phyloP scores from a whole-genome alignment of 148 eudicot genomes.

The Nepenthes gracilis region DNA sequence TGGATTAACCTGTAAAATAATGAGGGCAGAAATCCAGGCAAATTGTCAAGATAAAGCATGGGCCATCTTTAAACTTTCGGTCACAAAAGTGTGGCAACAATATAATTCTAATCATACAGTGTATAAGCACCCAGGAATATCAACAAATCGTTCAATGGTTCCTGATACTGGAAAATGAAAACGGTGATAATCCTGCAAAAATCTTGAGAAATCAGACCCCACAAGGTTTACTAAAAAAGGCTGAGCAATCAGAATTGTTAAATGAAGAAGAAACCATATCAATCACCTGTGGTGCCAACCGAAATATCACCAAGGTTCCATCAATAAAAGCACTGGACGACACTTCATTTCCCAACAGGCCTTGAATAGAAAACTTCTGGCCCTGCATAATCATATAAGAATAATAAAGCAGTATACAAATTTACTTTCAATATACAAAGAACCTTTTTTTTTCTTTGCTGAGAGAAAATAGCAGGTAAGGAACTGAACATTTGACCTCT shows the following conservation, averaged over 20 bases:
- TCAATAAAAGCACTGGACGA: constrained; percentile 45
- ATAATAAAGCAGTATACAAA: not conserved
- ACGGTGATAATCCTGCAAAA: constrained; percentile 87
- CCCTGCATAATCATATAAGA: constrained; percentile 33
- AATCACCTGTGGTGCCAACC: constrained; percentile 92
- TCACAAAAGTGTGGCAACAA: constrained; percentile 1
- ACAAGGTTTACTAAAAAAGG: not conserved
- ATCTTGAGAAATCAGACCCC: constrained; percentile 6
- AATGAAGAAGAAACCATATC: constrained; percentile 1
- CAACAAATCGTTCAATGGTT: constrained; percentile 53
- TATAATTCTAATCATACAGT: constrained; percentile 40
- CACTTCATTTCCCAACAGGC: constrained; percentile 59
- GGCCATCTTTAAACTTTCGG: constrained; percentile 1
- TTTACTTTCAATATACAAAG: not conserved
- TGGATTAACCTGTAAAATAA: constrained; percentile 66
- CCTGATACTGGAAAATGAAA: constrained; percentile 94
- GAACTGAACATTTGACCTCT: not conserved
- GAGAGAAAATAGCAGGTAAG: not conserved
- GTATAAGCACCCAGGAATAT: constrained; percentile 78
- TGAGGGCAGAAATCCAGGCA: not conserved
- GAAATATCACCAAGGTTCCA: constrained; percentile 89
- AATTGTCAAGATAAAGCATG: constrained; percentile 4
- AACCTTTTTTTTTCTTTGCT: not conserved
- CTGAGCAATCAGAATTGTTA: not conserved
- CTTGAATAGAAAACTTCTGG: constrained; percentile 75